Percentiles rank a stretch among this genome's conserved stretches.
phyloP scores from a whole-genome alignment of 2,329 filamentous ascomycete genomes.

The Exophiala lecanii-corni region DNA sequence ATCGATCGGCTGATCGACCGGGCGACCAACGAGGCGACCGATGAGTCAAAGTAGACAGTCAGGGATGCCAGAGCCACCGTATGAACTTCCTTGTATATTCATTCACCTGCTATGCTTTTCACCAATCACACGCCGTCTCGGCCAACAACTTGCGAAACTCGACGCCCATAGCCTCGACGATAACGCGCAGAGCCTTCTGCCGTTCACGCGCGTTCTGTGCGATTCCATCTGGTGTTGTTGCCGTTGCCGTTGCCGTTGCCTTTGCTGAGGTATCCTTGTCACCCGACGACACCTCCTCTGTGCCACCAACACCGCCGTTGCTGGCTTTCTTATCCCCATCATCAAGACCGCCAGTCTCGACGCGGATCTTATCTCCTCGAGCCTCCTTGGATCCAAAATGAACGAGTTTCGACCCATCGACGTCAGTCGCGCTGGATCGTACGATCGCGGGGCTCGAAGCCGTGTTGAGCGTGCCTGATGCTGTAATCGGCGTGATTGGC shows the following conservation, averaged over 20 bases:
- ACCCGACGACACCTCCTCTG: not conserved
- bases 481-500: conserved; percentile 57
- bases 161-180: conserved; percentile 39
- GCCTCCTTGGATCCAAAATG: conserved; percentile 33
- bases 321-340: conserved; percentile 7
- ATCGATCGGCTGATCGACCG: too few species aligned
- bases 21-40: too few species aligned
- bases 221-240: conserved; percentile 3
- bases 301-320: conserved; percentile 1
- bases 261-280: conserved; percentile 1
- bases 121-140: conserved; percentile 24
- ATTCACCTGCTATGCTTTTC: not conserved
- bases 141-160: conserved; percentile 38
- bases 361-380: conserved; percentile 30
- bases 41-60: too few species aligned
- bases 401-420: conserved; percentile 35
- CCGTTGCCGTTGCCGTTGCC: not conserved
- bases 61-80: too few species aligned
- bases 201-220: conserved; percentile 7
- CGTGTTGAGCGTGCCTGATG: conserved; percentile 49
- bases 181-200: conserved; percentile 35
- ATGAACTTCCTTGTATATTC: not conserved
- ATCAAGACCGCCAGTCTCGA: conserved; percentile 8
- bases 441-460: conserved; percentile 47
- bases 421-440: conserved; percentile 24